Evolutionary conservation across 305 asterid genomes (phyloP), one percentile per base, ranked within the genome.

Genomic region (Coffea humblotiana): DNA sequence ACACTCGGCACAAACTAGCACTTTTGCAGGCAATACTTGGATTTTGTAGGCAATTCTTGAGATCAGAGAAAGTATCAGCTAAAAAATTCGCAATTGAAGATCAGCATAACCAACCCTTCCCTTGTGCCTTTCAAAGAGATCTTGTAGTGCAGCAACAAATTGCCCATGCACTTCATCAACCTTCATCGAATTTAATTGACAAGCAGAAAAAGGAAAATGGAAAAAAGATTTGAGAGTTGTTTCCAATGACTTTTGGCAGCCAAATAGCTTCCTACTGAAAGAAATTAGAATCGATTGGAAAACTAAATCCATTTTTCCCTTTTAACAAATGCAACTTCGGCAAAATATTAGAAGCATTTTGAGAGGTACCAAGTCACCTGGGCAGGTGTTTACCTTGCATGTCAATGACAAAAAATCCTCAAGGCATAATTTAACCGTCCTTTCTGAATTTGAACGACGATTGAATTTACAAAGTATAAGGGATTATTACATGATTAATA

Each of bases 51-150:
- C 8, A 56, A 56, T 56, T 18, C 9, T 56, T 19, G 19, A 19
- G 63, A 18, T 56, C 21, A 9, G 75, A 76, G n/a, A 0, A 63
- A 72, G 23, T 11, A 72, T 73, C 12, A 16, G 19, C 63, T 82
- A 93, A 61, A 92, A 82, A 82, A 94, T 81, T 73, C 85, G 89
- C 29, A 94, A 83, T 78, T 82, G 83, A 40, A 84, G 79, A 58
- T 92, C 90, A 6, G 87, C 35, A 80, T 85, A 79, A 18, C 97
- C 98, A 51, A 80, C 90, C 80, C 91, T 90, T 14, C 72, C 89
- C 84, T 91, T 91, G 78, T 94, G 94, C 82, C 92, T 89, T 74
- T 90, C 90, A 48, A 91, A 91, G 80, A 94, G 86, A 84, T 90
- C 88, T 68, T 88, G 43, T 6, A 94, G 88, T 45, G 92, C 94